A percentile compares a stretch with the other conserved stretches of the same genome.
These are phyloP conservation scores for Mycena vulgaris DNA, from an alignment of 768 basidiomycete genomes.

Conservation along the genomic window DNA sequence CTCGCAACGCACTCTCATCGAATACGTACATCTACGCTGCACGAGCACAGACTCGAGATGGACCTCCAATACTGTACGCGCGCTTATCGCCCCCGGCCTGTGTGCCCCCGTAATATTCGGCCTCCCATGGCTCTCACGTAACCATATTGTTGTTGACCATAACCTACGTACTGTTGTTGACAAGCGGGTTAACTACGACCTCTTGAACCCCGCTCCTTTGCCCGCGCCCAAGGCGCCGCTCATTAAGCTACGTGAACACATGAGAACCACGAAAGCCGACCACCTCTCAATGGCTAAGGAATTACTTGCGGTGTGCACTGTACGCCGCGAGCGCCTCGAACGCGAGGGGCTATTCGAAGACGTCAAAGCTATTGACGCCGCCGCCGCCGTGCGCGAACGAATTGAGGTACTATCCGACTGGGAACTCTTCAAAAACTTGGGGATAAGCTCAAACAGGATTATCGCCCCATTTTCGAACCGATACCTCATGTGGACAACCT, in stretches of 20 bases:
- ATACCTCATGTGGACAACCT: constrained; percentile 44
- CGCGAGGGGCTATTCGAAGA: not conserved
- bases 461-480: constrained; percentile 33
- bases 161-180: too few relatives aligned
- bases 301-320: not conserved
- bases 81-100: too few relatives aligned
- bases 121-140: too few relatives aligned
- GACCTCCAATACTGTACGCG: too few relatives aligned
- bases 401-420: not conserved
- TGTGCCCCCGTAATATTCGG: too few relatives aligned
- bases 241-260: not conserved
- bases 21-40: too few relatives aligned
- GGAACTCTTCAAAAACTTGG: not conserved
- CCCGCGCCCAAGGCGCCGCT: not conserved
- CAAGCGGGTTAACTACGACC: too few relatives aligned
- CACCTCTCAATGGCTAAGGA: not conserved
- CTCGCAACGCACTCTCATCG: too few relatives aligned
- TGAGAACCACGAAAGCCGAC: not conserved
- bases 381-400: constrained; percentile 1
- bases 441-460: constrained; percentile 25
- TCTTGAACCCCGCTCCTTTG: too few relatives aligned
- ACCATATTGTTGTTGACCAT: too few relatives aligned
- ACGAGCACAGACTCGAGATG: too few relatives aligned
- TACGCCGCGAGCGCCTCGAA: not conserved
- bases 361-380: not conserved